phyloP scores from a whole-genome alignment of 2,329 filamentous ascomycete genomes.

The Nemania sp. region DNA sequence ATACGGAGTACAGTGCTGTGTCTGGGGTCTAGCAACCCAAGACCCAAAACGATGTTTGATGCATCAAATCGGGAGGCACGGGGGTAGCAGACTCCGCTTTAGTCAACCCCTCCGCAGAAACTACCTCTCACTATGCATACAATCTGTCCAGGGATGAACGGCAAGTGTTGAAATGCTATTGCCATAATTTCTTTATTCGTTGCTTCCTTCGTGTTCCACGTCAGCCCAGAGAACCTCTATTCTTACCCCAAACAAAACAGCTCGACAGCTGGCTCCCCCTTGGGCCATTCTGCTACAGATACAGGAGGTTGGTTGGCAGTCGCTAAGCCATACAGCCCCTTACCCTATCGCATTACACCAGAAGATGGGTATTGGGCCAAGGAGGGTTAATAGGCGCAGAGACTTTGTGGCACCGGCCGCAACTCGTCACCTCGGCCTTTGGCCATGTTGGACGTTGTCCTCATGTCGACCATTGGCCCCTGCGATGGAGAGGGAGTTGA shows the following conservation, averaged over 20 bases:
- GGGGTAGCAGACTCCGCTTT: conserved; percentile 28
- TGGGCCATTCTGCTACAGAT: conserved; percentile 15
- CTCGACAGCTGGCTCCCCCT: not conserved
- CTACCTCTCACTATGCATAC: no score
- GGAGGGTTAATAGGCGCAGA: no score
- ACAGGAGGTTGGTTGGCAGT: conserved; percentile 20
- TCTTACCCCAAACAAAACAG: conserved; percentile 16
- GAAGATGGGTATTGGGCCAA: conserved; percentile 1
- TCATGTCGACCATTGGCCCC: conserved; percentile 6
- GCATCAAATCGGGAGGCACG: conserved; percentile 31
- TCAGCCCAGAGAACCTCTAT: conserved; percentile 10
- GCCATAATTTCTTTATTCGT: conserved; percentile 1
- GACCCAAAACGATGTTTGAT: conserved; percentile 37
- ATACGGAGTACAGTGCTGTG: conserved; percentile 31
- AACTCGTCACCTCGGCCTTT: conserved; percentile 15
- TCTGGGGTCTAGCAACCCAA: conserved; percentile 27
- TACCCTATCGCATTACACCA: conserved; percentile 13
- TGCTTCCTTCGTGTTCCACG: conserved; percentile 23
- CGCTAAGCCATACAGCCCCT: conserved; percentile 16
- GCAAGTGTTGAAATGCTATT: no score
- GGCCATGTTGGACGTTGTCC: conserved; percentile 9
- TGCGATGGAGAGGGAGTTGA: conserved; percentile 12
- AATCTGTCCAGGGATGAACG: no score
- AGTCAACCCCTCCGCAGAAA: conserved; percentile 7
- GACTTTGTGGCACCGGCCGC: no score